Evolutionary conservation across 2,329 filamentous ascomycete genomes (phyloP), one percentile per base, ranked within the genome.

Genomic region (Plenodomus lindquistii): DNA sequence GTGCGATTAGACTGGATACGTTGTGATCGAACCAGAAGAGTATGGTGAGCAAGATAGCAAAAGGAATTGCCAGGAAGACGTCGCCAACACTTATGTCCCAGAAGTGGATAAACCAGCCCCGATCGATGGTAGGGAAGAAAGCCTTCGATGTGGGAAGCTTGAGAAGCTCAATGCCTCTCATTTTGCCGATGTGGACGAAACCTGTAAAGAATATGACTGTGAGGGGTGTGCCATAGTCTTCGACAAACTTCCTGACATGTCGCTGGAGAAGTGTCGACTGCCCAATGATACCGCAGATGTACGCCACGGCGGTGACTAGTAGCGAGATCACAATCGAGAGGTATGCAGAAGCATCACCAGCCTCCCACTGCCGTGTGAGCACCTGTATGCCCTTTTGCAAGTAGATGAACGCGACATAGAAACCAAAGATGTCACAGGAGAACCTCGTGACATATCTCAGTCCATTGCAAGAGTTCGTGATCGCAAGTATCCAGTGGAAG

Each of bases 21-120:
- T 94, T 95, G 65, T 95, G 91, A 65, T 95, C 91, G 68, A 94
- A 95, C 76, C 88, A 95, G 68, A 96, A 96, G 4, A 96, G 75
- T 18, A 95, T 85, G 0, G 91, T 96, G 15, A 96, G 77, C 1
- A 96, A 77, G 27, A 95, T 65, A 0, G 89, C 91, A 74, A 96
- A 96, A 0, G 91, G 91, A n/a, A 95, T 81, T 1, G 91, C 91
- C 37, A 91, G 77, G 66, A 96, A 96, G 6, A 94, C 79, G 47
- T 95, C 86, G 0, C 79, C 81, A 5, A 87, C 83, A 38, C 76
- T 77, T 44, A 95, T 79, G 57, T 93, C 80, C 89, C 90, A 94
- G 62, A 96, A 93, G 54, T 84, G 79, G 20, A 96, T 83, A 44
- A 95, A 79, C 91, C 91, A 96, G 37, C 78, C 75, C 35, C 90